These are phyloP conservation scores for Aureobasidium sp. DNA, from an alignment of 2,329 filamentous ascomycete genomes.

Conservation along the genomic window DNA sequence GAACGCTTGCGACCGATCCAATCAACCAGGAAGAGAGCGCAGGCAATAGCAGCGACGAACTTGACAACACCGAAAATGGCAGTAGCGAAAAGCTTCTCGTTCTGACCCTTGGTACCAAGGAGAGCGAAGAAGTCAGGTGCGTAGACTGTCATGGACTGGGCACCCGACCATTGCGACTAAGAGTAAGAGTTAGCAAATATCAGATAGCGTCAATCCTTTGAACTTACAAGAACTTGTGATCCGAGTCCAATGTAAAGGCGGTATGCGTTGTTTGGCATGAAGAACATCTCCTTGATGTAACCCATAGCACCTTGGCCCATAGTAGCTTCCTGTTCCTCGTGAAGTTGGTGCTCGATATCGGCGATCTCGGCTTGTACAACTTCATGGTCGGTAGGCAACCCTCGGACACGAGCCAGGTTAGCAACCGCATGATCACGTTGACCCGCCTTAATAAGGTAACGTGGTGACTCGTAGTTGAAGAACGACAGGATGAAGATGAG, in stretches of 20 bases:
- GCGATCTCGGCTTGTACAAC: slow-evolving; percentile 45
- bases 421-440: slow-evolving; percentile 56
- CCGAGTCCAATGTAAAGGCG: slow-evolving; percentile 59
- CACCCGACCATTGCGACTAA: slow-evolving; percentile 61
- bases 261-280: slow-evolving; percentile 62
- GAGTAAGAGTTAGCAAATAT: no score
- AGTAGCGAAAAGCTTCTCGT: slow-evolving; percentile 63
- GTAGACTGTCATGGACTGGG: slow-evolving; percentile 64
- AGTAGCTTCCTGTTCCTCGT: slow-evolving; percentile 64
- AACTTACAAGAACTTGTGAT: slow-evolving; percentile 53
- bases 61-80: slow-evolving; percentile 71
- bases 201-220: no score
- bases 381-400: slow-evolving; percentile 57
- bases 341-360: slow-evolving; percentile 56
- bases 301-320: slow-evolving; percentile 56
- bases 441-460: slow-evolving; percentile 59
- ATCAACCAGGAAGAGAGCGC: slow-evolving; percentile 71
- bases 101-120: slow-evolving; percentile 59
- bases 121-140: slow-evolving; percentile 65
- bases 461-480: slow-evolving; percentile 55
- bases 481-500: slow-evolving; percentile 63
- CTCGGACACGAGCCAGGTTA: slow-evolving; percentile 51
- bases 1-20: slow-evolving; percentile 63
- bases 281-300: slow-evolving; percentile 60
- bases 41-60: slow-evolving; percentile 57